A percentile compares a stretch with the other conserved stretches of the same genome.
Conservation (phyloP, 208 protist species). For the Wallacemonas sp. region DNA sequence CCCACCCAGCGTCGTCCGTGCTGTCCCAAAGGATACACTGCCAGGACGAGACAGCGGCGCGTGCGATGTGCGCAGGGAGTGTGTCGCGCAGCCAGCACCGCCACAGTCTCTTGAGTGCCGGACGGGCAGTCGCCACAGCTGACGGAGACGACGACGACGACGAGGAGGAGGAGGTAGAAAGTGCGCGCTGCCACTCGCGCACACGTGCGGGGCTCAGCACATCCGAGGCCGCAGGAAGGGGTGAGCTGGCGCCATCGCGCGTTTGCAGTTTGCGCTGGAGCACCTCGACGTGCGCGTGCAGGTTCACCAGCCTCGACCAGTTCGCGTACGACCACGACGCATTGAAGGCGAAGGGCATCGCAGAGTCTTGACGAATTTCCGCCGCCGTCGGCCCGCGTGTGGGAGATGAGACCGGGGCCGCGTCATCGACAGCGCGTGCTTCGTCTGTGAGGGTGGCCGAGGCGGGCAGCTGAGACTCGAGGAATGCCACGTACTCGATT, state of each 20-base stretch:
- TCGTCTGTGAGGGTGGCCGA: neutral
- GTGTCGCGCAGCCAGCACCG: slow-evolving; percentile 1
- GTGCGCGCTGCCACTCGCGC: slow-evolving; percentile 1
- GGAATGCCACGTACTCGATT: slow-evolving; percentile 55
- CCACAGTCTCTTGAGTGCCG: neutral
- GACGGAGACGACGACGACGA: neutral
- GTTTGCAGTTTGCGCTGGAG: slow-evolving; percentile 25
- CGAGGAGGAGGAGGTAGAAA: too few species aligned
- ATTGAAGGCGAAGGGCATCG: slow-evolving; percentile 25
- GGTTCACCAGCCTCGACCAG: slow-evolving; percentile 37
- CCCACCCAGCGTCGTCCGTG: neutral
- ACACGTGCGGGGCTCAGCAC: neutral
- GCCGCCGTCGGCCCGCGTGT: too few species aligned
- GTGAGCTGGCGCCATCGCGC: neutral
- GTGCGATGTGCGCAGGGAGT: neutral
- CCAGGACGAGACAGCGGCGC: neutral
- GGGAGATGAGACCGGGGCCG: neutral
- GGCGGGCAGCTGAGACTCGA: slow-evolving; percentile 15
- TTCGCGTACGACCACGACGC: slow-evolving; percentile 26
- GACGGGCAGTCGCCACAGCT: neutral
- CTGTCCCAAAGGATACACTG: neutral
- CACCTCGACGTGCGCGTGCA: slow-evolving; percentile 36
- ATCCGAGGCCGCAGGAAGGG: neutral
- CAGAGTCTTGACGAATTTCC: too few species aligned
- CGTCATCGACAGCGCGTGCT: neutral